phyloP scores from a whole-genome alignment of 1,284 basidiomycete genomes.

The Pisolithus thermaeus region DNA sequence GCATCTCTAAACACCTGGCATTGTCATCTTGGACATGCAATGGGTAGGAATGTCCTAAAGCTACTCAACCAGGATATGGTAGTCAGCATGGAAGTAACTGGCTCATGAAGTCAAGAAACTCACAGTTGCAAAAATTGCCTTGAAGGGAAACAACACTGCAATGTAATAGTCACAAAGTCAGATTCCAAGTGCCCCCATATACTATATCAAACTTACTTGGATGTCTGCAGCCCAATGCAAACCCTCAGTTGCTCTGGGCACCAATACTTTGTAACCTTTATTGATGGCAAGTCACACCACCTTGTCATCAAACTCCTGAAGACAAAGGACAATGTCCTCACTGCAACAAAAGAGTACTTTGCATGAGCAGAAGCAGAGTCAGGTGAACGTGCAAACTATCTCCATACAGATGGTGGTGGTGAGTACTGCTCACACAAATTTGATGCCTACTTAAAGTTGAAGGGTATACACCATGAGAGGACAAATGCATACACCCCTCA shows the following conservation, averaged over 20 bases:
- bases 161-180: background rate
- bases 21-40: conserved; percentile 4
- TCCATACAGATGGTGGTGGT: conserved; percentile 4
- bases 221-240: conserved; percentile 5
- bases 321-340: background rate
- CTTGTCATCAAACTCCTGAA: conserved; percentile 1
- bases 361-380: background rate
- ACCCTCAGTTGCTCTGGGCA: background rate
- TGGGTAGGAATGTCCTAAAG: background rate
- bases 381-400: background rate
- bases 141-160: conserved; percentile 2
- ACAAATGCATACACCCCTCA: conserved; percentile 5
- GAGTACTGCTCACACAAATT: conserved; percentile 12
- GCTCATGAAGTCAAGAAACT: conserved; percentile 4
- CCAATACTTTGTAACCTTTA: conserved; percentile 2
- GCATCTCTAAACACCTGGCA: conserved; percentile 6
- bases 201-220: background rate
- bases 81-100: conserved; percentile 5
- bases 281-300: conserved; percentile 1
- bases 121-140: conserved; percentile 2
- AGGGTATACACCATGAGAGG: conserved; percentile 3
- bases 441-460: conserved; percentile 7
- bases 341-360: background rate
- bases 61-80: conserved; percentile 9
- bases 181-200: background rate